Percentiles rank a stretch among this genome's conserved stretches.
Conservation (phyloP, 441 rosid genomes). For the Bruguiera hainesii region DNA sequence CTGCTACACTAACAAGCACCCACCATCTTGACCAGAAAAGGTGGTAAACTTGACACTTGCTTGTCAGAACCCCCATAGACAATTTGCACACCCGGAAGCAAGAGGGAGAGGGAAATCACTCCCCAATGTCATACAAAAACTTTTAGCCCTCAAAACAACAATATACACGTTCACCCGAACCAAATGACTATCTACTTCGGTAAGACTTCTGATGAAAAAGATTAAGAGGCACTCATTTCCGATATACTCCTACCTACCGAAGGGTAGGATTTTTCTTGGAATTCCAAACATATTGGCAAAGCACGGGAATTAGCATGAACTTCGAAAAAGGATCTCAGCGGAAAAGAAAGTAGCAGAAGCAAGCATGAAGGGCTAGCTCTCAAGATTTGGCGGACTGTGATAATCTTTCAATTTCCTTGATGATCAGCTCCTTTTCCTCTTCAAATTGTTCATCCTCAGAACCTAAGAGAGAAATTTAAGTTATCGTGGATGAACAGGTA, state of each 20-base stretch:
- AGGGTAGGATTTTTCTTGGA: too few relatives aligned
- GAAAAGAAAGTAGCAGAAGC: constrained; percentile 1
- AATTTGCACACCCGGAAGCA: too few relatives aligned
- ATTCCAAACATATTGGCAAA: constrained; percentile 10
- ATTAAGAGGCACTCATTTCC: constrained; percentile 11
- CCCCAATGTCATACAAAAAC: too few relatives aligned
- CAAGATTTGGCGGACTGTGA: constrained; percentile 38
- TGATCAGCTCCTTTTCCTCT: constrained; percentile 90
- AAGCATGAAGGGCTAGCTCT: constrained; percentile 20
- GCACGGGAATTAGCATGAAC: constrained; percentile 17
- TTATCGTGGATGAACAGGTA: neutral
- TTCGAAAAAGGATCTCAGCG: constrained; percentile 3
- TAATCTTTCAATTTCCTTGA: constrained; percentile 71
- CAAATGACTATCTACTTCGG: constrained; percentile 1
- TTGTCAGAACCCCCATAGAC: too few relatives aligned
- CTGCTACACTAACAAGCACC: too few relatives aligned
- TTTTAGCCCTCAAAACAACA: neutral
- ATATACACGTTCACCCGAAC: neutral
- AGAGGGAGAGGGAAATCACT: too few relatives aligned
- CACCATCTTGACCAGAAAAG: too few relatives aligned
- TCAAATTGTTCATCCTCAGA: constrained; percentile 91
- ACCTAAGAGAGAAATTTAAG: constrained; percentile 34
- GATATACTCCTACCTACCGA: too few relatives aligned
- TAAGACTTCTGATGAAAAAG: constrained; percentile 6
- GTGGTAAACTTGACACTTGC: too few relatives aligned